Base-by-base conservation (phyloP, 106 monocot genomes). In the Chionographis japonica region DNA sequence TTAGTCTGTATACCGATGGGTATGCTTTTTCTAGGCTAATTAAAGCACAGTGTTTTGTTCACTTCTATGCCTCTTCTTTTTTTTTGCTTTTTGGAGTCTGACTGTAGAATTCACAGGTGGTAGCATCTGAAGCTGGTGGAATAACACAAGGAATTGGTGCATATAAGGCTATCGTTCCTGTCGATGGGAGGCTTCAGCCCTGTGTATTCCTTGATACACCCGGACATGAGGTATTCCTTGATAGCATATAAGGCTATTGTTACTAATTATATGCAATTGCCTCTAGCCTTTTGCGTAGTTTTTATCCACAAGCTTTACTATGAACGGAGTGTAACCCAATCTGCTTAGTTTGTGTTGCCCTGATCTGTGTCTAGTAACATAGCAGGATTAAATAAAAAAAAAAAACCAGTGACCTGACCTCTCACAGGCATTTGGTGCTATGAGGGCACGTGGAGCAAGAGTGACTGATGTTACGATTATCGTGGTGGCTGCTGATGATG, bases 401-500 rank as follows among this genome's bases (percentile, higher is more conserved):
- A 56, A 14, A 8, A 16, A 52, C 3, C 38, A 67, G 7, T 56
- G 19, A 7, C 38, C 35, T 54, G 18, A 53, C 8, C 50, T 79
- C 72, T 43, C 6, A 57, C 75, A 94, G 94, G 98, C 98, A 60
- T 98, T 98, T 81, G 85, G 89, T 72, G 89, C 93, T 50, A 98
- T 98, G 98, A 90, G 98, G 56, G 92, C 98, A 56, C 82, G 98
- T 52, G 98, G 98, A 63, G 85, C 98, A 40, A 83, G 81, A 66
- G 98, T 98, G 39, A 98, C 98, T 35, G 98, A 98, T 74, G 90
- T 98, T 54, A 61, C 62, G 67, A 90, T 98, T 38, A 85, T 98
- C 72, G 98, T 98, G 58, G 98, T 98, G 46, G 93, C 98, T 77
- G 98, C 98, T 68, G 98, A 98, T 86, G 98, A 98, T 81, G 98